Evolutionary conservation across 352 stramenopile genomes (phyloP), one percentile per base, ranked within the genome.

Genomic region (Pythium pyrilobum): DNA sequence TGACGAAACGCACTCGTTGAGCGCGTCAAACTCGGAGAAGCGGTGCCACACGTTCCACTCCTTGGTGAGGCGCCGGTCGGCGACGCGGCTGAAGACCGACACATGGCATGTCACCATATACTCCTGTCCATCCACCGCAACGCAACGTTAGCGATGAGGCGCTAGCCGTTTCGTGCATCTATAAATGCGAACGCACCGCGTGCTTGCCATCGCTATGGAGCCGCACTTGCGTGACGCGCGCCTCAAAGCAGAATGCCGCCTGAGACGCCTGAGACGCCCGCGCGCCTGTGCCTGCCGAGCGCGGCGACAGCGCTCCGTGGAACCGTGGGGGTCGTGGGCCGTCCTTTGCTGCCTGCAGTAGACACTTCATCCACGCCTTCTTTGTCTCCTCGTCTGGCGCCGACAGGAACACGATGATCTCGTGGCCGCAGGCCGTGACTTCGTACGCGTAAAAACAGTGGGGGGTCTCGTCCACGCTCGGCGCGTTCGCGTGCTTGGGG

Each of bases 41-140:
- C 78, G 74, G 18, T 76, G 71, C 75, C 75, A 87, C n/a, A 89
- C 37, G 25, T 59, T 65, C 78, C 75, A 87, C 37, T 83, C 67
- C 42, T 85, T 89, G 12, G 65, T 62, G 32, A 89, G 27, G 23
- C 74, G 64, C 2, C 72, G 67, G 13, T 64, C 65, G 3, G 66
- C 61, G 36, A 74, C 40, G 25, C 71, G 72, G 53, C 72, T 89
- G 46, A 75, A 82, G 13, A 84, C 43, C 56, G 78, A 69, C 15
- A 74, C 81, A 24, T 72, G 79, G 44, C 75, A 87, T 25, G 64
- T 71, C 29, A 89, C 54, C 67, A 82, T 69, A 54, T 87, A 89
- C 45, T 89, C 73, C 75, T 89, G 31, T 29, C 11, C 27, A 32
- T 5, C 15, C 12, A 24, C 23, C 10, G 44, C 1, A 2, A 29